Evolutionary conservation across 768 basidiomycete genomes (phyloP).

Genomic region (Phallus indusiatus): DNA sequence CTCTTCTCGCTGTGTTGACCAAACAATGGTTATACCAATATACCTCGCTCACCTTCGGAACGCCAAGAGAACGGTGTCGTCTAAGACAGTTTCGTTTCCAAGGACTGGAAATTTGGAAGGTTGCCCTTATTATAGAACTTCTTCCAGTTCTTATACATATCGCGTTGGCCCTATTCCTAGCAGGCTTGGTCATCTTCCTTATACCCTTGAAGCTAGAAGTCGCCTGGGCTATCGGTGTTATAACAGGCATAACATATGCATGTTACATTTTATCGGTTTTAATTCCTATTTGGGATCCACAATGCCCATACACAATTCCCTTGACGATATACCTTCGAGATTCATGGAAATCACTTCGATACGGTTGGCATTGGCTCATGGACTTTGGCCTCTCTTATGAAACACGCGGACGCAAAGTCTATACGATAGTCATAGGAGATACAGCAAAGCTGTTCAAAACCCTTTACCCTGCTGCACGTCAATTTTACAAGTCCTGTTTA

Average conservation of each 20-base stretch:
- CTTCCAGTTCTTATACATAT: not conserved
- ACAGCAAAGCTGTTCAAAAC: not conserved
- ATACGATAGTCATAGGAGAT: not conserved
- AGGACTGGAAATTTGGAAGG: not conserved
- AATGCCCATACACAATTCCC: not conserved
- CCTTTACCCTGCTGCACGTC: not conserved
- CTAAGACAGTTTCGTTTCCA: not conserved
- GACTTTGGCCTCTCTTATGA: not conserved
- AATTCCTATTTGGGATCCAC: not conserved
- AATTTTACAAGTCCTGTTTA: not conserved
- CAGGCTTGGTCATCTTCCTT: constrained; percentile 1
- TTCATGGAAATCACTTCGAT: not conserved
- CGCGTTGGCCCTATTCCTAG: not conserved
- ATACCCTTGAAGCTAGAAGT: not conserved
- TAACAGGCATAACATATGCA: not conserved
- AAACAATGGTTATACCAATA: constrained; percentile 13
- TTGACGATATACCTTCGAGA: not conserved
- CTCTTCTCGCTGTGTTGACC: not conserved
- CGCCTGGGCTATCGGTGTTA: not conserved
- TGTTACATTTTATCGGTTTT: not conserved
- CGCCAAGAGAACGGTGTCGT: not conserved
- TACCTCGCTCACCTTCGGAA: not conserved
- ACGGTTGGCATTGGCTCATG: not conserved
- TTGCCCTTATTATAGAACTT: not conserved
- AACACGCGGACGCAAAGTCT: not conserved